A percentile compares a stretch with the other conserved stretches of the same genome.
Conservation (phyloP, 2,329 filamentous ascomycete species). For the Drechslerella dactyloides region DNA sequence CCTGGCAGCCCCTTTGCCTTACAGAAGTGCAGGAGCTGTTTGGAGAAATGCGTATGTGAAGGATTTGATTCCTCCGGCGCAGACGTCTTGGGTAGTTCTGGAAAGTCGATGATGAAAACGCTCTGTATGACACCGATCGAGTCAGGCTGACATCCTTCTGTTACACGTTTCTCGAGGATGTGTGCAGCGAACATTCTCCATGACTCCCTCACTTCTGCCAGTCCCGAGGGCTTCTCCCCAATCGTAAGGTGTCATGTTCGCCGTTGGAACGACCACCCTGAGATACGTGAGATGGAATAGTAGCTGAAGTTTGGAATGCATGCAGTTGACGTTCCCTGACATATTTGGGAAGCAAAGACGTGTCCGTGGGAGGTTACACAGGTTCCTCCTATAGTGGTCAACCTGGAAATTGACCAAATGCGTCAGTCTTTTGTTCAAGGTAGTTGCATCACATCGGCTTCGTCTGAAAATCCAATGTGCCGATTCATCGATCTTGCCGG, state of each 20-base stretch:
- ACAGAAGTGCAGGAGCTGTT: slow-evolving; percentile 54
- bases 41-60: slow-evolving; percentile 53
- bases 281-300: slow-evolving; percentile 77
- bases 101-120: slow-evolving; percentile 91
- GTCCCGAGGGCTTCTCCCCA: slow-evolving; percentile 73
- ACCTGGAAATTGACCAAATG: slow-evolving; percentile 56
- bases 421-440: slow-evolving; percentile 22
- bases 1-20: slow-evolving; percentile 51
- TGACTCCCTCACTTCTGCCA: slow-evolving; percentile 63
- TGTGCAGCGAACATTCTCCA: slow-evolving; percentile 74
- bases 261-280: slow-evolving; percentile 82
- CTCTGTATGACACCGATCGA: slow-evolving; percentile 63
- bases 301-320: slow-evolving; percentile 95
- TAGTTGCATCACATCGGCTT: slow-evolving; percentile 34
- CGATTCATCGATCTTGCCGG: background rate
- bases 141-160: slow-evolving; percentile 31
- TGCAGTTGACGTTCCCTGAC: slow-evolving; percentile 71
- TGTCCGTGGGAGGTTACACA: slow-evolving; percentile 63
- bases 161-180: slow-evolving; percentile 39
- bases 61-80: slow-evolving; percentile 35
- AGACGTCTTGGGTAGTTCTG: slow-evolving; percentile 62
- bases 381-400: slow-evolving; percentile 58
- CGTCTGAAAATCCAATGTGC: slow-evolving; percentile 21
- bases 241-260: slow-evolving; percentile 83
- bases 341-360: slow-evolving; percentile 81